phyloP scores from a whole-genome alignment of 2,329 filamentous ascomycete species.

The Ascochyta pisi region DNA sequence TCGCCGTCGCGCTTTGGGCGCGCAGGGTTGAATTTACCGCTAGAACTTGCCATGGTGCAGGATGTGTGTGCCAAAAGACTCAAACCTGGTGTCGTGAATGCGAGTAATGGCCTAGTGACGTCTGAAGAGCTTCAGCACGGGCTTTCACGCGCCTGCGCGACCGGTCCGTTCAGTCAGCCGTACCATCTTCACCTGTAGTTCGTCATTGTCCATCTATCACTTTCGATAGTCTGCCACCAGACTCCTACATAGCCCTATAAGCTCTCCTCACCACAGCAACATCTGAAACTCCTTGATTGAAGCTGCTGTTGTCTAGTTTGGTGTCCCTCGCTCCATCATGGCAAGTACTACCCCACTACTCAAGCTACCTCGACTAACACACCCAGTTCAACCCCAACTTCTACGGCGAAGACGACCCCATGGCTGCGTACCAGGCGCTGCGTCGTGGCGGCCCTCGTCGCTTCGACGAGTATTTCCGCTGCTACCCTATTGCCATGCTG shows the following conservation, averaged over 20 bases:
- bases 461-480: conserved; percentile 98
- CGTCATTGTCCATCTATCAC: conserved; percentile 25
- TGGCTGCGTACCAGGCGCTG: conserved; percentile 63
- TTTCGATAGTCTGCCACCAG: conserved; percentile 11
- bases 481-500: conserved; percentile 94
- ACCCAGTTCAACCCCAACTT: conserved; percentile 54
- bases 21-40: conserved; percentile 58
- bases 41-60: conserved; percentile 38
- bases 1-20: conserved; percentile 86
- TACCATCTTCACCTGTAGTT: conserved; percentile 24
- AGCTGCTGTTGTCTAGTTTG: not conserved
- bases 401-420: conserved; percentile 61
- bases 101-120: conserved; percentile 10
- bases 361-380: conserved; percentile 25
- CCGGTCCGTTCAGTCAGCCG: conserved; percentile 27
- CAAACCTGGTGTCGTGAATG: not conserved
- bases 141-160: conserved; percentile 21
- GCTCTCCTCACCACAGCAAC: not conserved
- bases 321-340: conserved; percentile 31
- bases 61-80: not conserved
- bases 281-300: not conserved
- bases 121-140: conserved; percentile 12
- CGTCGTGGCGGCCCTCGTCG: conserved; percentile 67
- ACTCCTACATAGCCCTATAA: not conserved
- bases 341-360: conserved; percentile 38